phyloP scores from a whole-genome alignment of 768 basidiomycete species.

The Candolleomyces aberdarensis region DNA sequence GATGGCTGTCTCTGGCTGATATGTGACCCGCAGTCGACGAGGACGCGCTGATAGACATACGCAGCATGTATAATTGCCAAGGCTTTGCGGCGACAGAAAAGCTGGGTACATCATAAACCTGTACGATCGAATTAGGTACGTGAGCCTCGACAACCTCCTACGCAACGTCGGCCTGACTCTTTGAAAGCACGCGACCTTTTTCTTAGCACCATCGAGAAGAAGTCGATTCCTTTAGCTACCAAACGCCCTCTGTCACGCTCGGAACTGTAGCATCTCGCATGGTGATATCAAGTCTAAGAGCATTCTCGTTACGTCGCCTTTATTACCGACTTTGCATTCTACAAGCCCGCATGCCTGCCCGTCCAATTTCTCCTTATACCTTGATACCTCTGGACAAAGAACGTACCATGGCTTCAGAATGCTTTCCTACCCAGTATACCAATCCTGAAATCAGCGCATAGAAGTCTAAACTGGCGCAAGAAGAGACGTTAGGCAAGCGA shows the following conservation, averaged over 20 bases:
- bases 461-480: constrained; percentile 53
- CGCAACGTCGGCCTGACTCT: neutral
- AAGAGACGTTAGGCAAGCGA: constrained; percentile 59
- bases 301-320: too few relatives aligned
- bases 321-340: constrained; percentile 93
- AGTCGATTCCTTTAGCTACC: constrained; percentile 96
- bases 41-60: constrained; percentile 78
- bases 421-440: constrained; percentile 78
- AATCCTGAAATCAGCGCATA: constrained; percentile 70
- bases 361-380: constrained; percentile 96
- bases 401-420: constrained; percentile 96
- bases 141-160: neutral
- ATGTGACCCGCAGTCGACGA: constrained; percentile 60
- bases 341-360: constrained; percentile 95
- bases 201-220: constrained; percentile 87
- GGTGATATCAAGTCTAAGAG: constrained; percentile 98
- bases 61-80: constrained; percentile 89
- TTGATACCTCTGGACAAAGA: constrained; percentile 89
- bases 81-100: constrained; percentile 92
- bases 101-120: constrained; percentile 96
- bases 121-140: constrained; percentile 95
- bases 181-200: constrained; percentile 89
- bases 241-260: constrained; percentile 77
- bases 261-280: constrained; percentile 86
- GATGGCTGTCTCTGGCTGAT: constrained; percentile 3